These are phyloP conservation scores for Pseudoperonospora humuli DNA, from an alignment of 352 stramenopile genomes.

Conservation along the genomic window DNA sequence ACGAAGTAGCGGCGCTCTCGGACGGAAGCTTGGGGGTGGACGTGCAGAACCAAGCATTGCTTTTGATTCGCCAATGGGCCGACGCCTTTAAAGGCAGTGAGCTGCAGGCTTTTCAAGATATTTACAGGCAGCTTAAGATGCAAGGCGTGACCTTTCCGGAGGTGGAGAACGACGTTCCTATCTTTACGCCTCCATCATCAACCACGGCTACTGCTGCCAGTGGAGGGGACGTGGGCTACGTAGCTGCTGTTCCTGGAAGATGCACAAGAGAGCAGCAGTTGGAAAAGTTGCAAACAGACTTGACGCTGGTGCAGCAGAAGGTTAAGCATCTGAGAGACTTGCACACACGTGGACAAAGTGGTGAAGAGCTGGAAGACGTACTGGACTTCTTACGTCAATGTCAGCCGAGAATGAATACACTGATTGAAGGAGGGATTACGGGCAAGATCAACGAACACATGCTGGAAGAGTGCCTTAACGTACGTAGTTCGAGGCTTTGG, in stretches of 20 bases:
- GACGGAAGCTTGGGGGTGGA: conserved; percentile 62
- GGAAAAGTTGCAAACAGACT: conserved; percentile 57
- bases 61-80: conserved; percentile 80
- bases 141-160: conserved; percentile 65
- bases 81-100: conserved; percentile 47
- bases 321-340: conserved; percentile 45
- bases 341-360: conserved; percentile 16
- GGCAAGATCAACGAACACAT: conserved; percentile 79
- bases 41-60: conserved; percentile 64
- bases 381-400: conserved; percentile 80
- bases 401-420: conserved; percentile 80
- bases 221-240: conserved; percentile 3
- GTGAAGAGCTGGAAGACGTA: conserved; percentile 54
- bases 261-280: conserved; percentile 54
- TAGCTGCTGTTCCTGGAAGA: conserved; percentile 3
- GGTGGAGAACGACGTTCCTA: conserved; percentile 50
- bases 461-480: conserved; percentile 76
- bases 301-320: conserved; percentile 68
- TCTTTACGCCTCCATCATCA: conserved; percentile 64
- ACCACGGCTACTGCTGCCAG: not conserved
- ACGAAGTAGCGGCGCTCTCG: conserved; percentile 54
- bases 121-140: conserved; percentile 70
- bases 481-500: conserved; percentile 14
- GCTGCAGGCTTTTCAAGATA: conserved; percentile 60
- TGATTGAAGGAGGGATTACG: conserved; percentile 81